Conservation (phyloP, 2,329 filamentous ascomycete species). For the Aureobasidium pullulans region DNA sequence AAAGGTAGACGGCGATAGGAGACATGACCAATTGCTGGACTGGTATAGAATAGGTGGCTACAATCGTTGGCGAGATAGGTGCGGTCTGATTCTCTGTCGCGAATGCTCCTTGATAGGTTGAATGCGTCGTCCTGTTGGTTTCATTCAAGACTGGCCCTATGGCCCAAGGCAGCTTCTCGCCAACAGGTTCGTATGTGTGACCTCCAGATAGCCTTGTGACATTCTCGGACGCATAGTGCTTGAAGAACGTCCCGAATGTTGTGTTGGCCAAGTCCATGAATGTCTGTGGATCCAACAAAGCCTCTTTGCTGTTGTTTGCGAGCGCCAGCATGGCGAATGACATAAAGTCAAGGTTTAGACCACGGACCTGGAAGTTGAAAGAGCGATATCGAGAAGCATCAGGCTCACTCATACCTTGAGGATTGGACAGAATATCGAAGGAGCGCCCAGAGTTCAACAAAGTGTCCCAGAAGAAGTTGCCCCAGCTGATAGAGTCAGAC, state of each 20-base stretch:
- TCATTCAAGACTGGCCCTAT: not conserved
- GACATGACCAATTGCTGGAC: not conserved
- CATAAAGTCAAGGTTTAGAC: not conserved
- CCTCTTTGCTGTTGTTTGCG: not conserved
- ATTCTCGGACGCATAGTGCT: not conserved
- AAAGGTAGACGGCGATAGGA: not conserved
- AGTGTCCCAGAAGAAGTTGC: not conserved
- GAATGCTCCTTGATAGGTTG: not conserved
- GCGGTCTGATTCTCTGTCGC: not conserved
- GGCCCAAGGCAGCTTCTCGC: not conserved
- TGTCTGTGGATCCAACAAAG: not conserved
- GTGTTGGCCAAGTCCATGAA: not conserved
- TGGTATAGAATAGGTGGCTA: not conserved
- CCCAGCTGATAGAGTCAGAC: not conserved
- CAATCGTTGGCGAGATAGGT: too few relatives aligned
- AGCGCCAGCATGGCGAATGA: not conserved
- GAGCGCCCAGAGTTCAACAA: not conserved
- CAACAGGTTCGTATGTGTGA: not conserved
- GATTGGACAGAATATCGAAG: too few relatives aligned
- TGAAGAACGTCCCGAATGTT: slow-evolving; percentile 2
- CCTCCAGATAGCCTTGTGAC: not conserved
- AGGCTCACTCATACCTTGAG: not conserved
- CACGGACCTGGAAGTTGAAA: not conserved
- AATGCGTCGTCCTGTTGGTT: not conserved
- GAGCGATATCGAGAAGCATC: not conserved